Evolutionary conservation across 768 basidiomycete genomes (phyloP), one percentile per base, ranked within the genome.

Genomic region (Termitomyces sp.): DNA sequence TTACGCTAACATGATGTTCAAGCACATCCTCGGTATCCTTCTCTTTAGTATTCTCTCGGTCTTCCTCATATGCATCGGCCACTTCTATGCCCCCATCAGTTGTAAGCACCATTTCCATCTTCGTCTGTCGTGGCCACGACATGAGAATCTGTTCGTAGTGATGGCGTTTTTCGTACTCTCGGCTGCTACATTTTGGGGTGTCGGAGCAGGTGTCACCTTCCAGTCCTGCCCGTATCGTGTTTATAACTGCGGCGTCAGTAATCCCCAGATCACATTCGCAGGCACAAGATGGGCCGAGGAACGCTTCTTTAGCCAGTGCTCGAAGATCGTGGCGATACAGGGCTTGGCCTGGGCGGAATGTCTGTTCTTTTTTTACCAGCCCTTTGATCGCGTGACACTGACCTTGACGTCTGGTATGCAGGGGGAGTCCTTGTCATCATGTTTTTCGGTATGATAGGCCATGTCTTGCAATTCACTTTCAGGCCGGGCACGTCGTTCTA

Each of bases 121-220:
- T 48, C 9, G 2, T 41, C 21, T 15, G 2, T n/a, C 7, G 5
- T 19, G 7, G 17, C 12, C 10, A 10, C 22, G 24, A 38, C 22
- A 21, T 14, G 9, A 17, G 32, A 21, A 3, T 26, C n/a, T 14
- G 6, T 26, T 11, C 0, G 1, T 2, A 60, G 59, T 60, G 45
- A 57, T 60, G 56, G 21, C 45, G 11, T 57, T 60, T 40, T 55
- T 45, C 10, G 35, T 50, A 1, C 45, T 60, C 9, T 30, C 45
- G n/a, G 59, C 59, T 5, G 59, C 59, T 38, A 40, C 52, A 1
- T 60, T 57, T 24, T 60, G 59, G 59, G 59, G 59, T 17, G 35
- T 40, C 17, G 53, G 34, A 15, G 59, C 59, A 2, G 59, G 59
- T 15, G 59, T 51, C 14, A 52, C 30, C 0, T 60, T 51, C 50